phyloP scores from a whole-genome alignment of 2,329 filamentous ascomycete genomes.

The Calonectria leucothoes region DNA sequence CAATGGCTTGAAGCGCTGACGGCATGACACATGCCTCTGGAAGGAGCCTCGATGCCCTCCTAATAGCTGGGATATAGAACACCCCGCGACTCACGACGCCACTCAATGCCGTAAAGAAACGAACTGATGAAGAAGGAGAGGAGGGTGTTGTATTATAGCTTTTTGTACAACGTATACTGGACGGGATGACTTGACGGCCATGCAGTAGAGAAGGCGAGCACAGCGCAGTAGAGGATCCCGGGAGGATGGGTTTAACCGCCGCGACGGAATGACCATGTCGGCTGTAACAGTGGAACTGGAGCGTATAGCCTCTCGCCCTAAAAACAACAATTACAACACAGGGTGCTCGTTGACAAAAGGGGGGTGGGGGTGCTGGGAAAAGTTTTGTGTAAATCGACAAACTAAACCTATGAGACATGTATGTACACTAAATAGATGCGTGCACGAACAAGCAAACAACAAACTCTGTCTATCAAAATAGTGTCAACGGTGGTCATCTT shows the following conservation, averaged over 20 bases:
- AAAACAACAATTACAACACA: not conserved
- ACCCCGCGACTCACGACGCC: constrained; percentile 10
- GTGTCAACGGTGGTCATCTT: not conserved
- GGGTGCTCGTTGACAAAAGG: not conserved
- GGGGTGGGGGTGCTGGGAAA: not conserved
- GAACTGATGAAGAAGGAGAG: constrained; percentile 8
- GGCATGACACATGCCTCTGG: not conserved
- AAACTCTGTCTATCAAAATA: not conserved
- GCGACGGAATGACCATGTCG: not conserved
- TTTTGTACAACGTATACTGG: constrained; percentile 34
- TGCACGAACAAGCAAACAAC: not conserved
- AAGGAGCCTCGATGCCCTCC: not conserved
- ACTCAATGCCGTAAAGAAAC: not conserved
- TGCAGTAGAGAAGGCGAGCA: constrained; percentile 5
- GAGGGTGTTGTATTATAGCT: constrained; percentile 40
- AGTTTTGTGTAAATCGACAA: not conserved
- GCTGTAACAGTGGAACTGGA: constrained; percentile 18
- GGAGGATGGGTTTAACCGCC: not conserved
- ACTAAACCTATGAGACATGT: not conserved
- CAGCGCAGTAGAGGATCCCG: not conserved
- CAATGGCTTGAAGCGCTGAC: not conserved
- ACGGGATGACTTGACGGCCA: constrained; percentile 13
- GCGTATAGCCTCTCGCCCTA: constrained; percentile 14
- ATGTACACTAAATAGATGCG: constrained; percentile 4
- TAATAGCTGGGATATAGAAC: constrained; percentile 21